Conservation (phyloP, 2,329 filamentous ascomycete genomes). For the Hypoxylon sp. region DNA sequence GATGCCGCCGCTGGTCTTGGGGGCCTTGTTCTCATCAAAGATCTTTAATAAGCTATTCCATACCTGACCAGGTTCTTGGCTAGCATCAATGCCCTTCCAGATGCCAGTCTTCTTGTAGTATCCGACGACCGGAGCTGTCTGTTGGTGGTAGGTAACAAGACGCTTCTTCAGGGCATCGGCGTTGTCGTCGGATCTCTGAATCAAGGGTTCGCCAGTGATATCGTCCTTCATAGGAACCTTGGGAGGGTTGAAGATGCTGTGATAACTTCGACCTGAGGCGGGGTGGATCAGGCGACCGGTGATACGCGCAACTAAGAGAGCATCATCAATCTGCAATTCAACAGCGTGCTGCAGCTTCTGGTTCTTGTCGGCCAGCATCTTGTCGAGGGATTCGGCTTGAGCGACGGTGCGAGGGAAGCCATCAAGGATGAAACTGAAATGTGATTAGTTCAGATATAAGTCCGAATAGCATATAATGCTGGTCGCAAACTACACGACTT, state of each 20-base stretch:
- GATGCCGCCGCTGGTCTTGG: conserved; percentile 56
- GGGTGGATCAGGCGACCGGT: conserved; percentile 97
- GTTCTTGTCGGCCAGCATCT: conserved; percentile 84
- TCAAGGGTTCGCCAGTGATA: conserved; percentile 93
- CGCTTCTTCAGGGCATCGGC: conserved; percentile 96
- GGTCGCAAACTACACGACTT: not conserved
- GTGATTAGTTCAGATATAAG: conserved; percentile 43
- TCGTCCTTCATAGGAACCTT: conserved; percentile 96
- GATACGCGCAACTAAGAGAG: conserved; percentile 93
- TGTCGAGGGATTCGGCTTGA: conserved; percentile 94
- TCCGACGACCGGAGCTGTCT: conserved; percentile 91
- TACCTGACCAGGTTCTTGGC: conserved; percentile 94
- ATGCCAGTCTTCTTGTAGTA: conserved; percentile 99
- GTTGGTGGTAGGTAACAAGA: conserved; percentile 90
- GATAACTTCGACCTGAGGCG: conserved; percentile 95
- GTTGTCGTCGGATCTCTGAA: conserved; percentile 98
- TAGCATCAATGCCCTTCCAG: conserved; percentile 95
- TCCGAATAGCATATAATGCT: not conserved
- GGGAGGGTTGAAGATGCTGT: conserved; percentile 98
- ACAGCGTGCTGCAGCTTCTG: conserved; percentile 94
- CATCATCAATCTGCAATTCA: conserved; percentile 97
- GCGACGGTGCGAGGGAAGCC: conserved; percentile 97
- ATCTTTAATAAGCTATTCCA: conserved; percentile 94
- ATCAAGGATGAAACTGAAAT: conserved; percentile 93
- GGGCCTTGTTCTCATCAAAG: conserved; percentile 75